Conservation (phyloP, 2,329 filamentous ascomycete genomes). For the Monosporascus cannonballus region DNA sequence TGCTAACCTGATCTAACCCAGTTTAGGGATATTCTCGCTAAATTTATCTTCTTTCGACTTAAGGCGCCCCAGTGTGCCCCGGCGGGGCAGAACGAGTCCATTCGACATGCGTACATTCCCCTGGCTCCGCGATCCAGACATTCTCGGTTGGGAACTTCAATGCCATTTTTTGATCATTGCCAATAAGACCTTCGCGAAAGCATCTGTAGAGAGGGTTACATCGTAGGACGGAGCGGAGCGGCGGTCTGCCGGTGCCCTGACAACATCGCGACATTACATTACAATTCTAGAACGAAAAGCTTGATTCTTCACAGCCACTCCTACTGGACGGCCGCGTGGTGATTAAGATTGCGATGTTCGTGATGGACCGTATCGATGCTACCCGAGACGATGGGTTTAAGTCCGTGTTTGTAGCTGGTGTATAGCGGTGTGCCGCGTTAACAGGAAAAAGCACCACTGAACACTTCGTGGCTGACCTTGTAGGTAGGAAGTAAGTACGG, state of each 20-base stretch:
- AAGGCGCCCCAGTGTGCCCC: background rate
- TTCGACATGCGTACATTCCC: too few relatives aligned
- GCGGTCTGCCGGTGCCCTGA: too few relatives aligned
- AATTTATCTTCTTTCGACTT: background rate
- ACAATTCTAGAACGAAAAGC: too few relatives aligned
- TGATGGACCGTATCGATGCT: background rate
- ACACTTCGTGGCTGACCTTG: too few relatives aligned
- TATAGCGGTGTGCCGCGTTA: background rate
- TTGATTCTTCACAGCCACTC: background rate
- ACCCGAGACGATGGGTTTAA: background rate
- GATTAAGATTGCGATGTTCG: background rate
- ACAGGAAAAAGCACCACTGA: background rate
- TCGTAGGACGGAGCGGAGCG: too few relatives aligned
- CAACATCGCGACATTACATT: too few relatives aligned
- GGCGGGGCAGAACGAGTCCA: background rate
- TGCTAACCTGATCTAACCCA: background rate
- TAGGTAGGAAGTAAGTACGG: too few relatives aligned
- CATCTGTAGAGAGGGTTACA: too few relatives aligned
- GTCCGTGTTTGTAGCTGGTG: background rate
- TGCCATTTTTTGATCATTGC: too few relatives aligned
- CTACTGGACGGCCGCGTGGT: background rate
- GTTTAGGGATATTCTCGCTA: background rate
- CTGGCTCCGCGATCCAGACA: too few relatives aligned
- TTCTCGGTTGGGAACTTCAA: too few relatives aligned
- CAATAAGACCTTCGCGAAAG: too few relatives aligned